phyloP scores from a whole-genome alignment of 164 flowering plant species.

The Dillenia suffruticosa region DNA sequence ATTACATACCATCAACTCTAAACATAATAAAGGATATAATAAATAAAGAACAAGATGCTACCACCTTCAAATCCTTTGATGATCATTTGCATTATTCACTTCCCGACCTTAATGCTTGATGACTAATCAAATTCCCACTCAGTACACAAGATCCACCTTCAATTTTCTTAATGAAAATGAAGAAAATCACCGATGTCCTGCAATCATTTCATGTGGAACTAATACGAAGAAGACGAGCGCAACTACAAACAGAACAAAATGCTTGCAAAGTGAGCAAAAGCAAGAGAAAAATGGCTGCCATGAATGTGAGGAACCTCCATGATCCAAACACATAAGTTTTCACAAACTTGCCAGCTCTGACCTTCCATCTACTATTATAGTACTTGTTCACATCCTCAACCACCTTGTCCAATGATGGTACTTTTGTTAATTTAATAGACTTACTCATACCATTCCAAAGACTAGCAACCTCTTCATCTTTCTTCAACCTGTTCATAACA shows the following conservation, averaged over 20 bases:
- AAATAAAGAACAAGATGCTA: too few species aligned
- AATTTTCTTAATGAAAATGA: too few species aligned
- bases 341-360: conserved; percentile 8
- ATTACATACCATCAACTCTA: too few species aligned
- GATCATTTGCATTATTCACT: too few species aligned
- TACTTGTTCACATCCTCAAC: conserved; percentile 22
- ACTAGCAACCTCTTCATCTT: conserved; percentile 18
- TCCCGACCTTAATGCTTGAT: too few species aligned
- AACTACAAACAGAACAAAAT: conserved; percentile 8
- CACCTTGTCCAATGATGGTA: conserved; percentile 14
- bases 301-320: conserved; percentile 19
- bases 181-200: too few species aligned
- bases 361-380: conserved; percentile 13
- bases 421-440: conserved; percentile 16
- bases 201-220: background rate
- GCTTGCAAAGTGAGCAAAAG: conserved; percentile 12
- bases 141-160: too few species aligned
- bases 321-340: conserved; percentile 19
- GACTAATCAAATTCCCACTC: too few species aligned
- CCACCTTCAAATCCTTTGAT: too few species aligned
- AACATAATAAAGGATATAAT: too few species aligned
- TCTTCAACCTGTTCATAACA: conserved; percentile 18
- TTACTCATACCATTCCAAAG: conserved; percentile 25
- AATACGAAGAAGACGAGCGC: background rate
- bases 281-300: conserved; percentile 15